Percentiles rank a stretch among this genome's conserved stretches.
These are phyloP conservation scores for Astrephomene gubernaculifera DNA, from an alignment of 139 green algal species.

Conservation along the genomic window DNA sequence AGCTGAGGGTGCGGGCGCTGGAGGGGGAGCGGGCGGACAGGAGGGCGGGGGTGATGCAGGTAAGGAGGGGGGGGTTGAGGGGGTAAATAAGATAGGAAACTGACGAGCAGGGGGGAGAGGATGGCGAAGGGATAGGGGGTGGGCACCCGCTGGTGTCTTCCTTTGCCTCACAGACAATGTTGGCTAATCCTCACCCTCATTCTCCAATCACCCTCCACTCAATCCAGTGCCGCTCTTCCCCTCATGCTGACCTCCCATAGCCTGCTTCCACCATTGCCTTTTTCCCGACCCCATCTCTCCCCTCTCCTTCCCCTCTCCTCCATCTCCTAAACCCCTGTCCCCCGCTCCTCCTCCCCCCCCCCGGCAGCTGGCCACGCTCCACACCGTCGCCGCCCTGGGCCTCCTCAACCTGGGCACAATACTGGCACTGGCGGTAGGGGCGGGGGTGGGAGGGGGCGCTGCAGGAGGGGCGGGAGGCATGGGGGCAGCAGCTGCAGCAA, in stretches of 20 bases:
- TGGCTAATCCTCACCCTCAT: no score
- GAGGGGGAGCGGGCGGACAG: conserved; percentile 80
- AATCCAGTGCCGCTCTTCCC: neutral
- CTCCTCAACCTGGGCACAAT: conserved; percentile 78
- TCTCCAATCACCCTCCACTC: no score
- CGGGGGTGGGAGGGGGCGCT: no score
- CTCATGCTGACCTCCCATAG: neutral
- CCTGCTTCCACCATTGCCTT: neutral
- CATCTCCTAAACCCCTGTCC: no score
- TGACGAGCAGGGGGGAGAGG: neutral
- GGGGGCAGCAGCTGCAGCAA: neutral
- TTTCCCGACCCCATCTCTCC: neutral
- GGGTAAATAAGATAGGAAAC: neutral
- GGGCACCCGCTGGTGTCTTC: no score
- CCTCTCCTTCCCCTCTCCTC: no score
- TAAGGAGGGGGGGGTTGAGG: neutral
- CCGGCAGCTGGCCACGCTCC: conserved; percentile 68
- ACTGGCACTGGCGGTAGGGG: conserved; percentile 58
- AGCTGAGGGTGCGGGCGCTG: conserved; percentile 78
- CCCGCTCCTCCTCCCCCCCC: no score
- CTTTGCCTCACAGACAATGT: no score
- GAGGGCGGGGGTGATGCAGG: conserved; percentile 67
- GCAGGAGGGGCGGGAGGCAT: no score
- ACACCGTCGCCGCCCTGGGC: conserved; percentile 69
- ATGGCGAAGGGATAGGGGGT: neutral